phyloP scores from a whole-genome alignment of 164 flowering plant species.

The Dillenia suffruticosa region DNA sequence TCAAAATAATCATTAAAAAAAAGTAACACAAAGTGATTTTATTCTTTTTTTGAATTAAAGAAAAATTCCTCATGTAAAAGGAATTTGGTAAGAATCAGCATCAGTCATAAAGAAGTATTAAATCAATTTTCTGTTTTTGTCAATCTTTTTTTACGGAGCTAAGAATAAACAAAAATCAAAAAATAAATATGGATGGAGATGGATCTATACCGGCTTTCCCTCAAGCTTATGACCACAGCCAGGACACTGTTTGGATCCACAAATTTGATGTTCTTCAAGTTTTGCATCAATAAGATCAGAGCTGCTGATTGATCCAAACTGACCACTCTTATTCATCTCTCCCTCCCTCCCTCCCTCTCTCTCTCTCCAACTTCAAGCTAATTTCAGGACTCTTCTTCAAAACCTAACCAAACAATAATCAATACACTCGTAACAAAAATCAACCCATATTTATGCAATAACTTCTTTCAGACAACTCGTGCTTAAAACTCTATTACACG shows the following conservation, averaged over 20 bases:
- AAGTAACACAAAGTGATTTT: background rate
- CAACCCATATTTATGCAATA: too few species aligned
- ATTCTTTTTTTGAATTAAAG: background rate
- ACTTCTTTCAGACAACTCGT: too few species aligned
- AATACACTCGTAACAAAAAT: too few species aligned
- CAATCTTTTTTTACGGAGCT: conserved; percentile 21
- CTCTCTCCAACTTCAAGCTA: too few species aligned
- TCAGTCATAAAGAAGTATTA: background rate
- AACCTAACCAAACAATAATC: too few species aligned
- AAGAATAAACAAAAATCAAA: conserved; percentile 19
- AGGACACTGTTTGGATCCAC: conserved; percentile 93
- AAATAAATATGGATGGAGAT: background rate
- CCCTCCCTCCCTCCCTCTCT: background rate
- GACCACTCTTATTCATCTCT: conserved; percentile 36
- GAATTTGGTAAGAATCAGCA: background rate
- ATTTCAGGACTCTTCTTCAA: too few species aligned
- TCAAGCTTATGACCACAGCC: conserved; percentile 92
- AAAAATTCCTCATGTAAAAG: background rate
- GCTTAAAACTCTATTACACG: too few species aligned
- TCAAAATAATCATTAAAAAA: conserved; percentile 1
- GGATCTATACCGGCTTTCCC: conserved; percentile 62
- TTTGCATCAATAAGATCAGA: conserved; percentile 90
- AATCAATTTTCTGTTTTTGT: conserved; percentile 10
- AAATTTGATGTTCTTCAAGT: conserved; percentile 88
- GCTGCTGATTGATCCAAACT: conserved; percentile 48